These are phyloP conservation scores for Leccinum proximum DNA, from an alignment of 1,284 basidiomycete species.

Conservation along the genomic window DNA sequence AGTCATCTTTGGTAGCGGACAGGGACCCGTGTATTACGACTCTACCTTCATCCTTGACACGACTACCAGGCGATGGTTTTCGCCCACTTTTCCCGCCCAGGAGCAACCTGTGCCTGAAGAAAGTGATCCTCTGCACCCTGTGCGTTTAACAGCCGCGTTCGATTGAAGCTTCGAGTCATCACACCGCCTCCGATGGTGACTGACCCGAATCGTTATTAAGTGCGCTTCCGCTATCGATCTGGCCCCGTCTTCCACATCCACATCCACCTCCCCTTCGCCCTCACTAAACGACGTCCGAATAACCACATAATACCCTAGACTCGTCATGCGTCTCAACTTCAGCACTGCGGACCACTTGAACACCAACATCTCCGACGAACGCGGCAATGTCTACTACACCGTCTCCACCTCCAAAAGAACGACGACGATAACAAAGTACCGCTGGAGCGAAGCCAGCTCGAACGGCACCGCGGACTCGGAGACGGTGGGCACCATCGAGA, in stretches of 20 bases:
- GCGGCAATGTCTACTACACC: conserved; percentile 20
- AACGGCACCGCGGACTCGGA: conserved; percentile 11
- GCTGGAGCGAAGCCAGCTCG: conserved; percentile 9
- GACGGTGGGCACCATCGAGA: conserved; percentile 27
- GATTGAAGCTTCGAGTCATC: no score
- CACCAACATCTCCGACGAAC: conserved; percentile 24
- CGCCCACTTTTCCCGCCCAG: no score
- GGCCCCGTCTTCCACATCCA: not conserved
- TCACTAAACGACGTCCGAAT: not conserved
- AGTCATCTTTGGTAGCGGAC: no score
- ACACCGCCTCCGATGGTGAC: no score
- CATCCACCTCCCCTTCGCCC: not conserved
- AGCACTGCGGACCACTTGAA: conserved; percentile 20
- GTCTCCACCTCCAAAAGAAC: conserved; percentile 23
- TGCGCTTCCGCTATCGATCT: not conserved
- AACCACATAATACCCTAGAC: not conserved
- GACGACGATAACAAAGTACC: conserved; percentile 27
- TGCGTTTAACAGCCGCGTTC: conserved; percentile 29
- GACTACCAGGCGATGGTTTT: no score
- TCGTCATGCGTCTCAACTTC: conserved; percentile 19
- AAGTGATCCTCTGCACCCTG: conserved; percentile 36
- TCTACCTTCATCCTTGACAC: no score
- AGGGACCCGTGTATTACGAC: no score
- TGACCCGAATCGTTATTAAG: not conserved
- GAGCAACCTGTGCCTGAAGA: no score